phyloP scores from a whole-genome alignment of 2,329 filamentous ascomycete species.

The Cordyceps tenuipes region DNA sequence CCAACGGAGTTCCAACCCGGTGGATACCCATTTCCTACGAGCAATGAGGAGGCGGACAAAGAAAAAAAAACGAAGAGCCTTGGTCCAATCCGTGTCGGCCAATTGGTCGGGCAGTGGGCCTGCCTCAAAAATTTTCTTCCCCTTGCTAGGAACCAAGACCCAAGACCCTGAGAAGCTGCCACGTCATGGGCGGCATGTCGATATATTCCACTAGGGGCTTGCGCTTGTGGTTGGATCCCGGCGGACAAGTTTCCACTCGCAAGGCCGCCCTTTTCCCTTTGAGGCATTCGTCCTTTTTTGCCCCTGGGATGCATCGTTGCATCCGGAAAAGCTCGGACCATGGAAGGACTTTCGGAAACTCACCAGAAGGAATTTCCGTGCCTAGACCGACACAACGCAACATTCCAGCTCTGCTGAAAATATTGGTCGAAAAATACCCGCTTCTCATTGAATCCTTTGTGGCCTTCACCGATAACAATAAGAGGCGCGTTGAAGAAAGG shows the following conservation, averaged over 20 bases:
- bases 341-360: conserved; percentile 6
- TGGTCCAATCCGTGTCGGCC: not conserved
- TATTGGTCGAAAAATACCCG: not conserved
- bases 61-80: not conserved
- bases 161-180: not conserved
- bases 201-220: not conserved
- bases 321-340: conserved; percentile 9
- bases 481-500: not conserved
- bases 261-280: not conserved
- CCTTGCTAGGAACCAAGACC: not conserved
- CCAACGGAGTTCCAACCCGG: conserved; percentile 50
- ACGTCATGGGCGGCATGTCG: conserved; percentile 1
- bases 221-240: not conserved
- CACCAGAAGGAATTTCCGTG: not conserved
- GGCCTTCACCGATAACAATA: not conserved
- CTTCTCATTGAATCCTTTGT: not conserved
- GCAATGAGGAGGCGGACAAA: not conserved
- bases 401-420: not conserved
- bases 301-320: not conserved
- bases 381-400: not conserved
- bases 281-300: not conserved
- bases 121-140: not conserved
- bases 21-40: conserved; percentile 37
- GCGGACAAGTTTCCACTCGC: not conserved
- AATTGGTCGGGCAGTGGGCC: conserved; percentile 3